Base-by-base conservation (phyloP, 495 filamentous ascomycete genomes). In the Penicillium roqueforti region DNA sequence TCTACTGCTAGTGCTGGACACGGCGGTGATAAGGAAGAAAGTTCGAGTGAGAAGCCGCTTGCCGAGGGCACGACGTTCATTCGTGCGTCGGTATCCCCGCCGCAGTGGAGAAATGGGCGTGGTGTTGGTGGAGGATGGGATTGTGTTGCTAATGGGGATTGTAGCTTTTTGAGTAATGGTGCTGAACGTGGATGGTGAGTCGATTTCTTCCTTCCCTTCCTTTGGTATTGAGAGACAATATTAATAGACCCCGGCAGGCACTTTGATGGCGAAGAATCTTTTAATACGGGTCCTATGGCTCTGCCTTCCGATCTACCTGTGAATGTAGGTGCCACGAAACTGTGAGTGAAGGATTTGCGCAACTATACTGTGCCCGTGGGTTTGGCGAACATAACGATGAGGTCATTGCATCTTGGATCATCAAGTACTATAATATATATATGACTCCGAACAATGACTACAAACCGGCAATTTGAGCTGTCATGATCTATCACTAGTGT, bases 111-210 rank as follows among this genome's bases (percentile, higher is more conserved):
- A 57, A 69, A 63, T 42, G 84, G 83, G 0, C 80, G 74, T n/a
- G 89, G 87, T 7, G 84, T 95, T 41, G 75, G 76, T 4, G 89
- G 90, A 51, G 87, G 86, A 11, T 98, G 93, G 93, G 77, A 85
- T 19, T 88, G 87, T 65, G 76, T 82, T 44, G 53, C 79, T 47
- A 92, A 95, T 74, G 87, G 89, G 9, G 89, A 96, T 68, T 96
- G 91, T 61, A 81, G 78, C 45, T 89, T 87, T 72, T 66, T 98
- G 62, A 79, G 76, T 26, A 76, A 76, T 37, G 93, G 93, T 5
- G 89, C 90, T 58, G 92, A 97, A 72, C 78, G 92, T 66, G 88
- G 88, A 57, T 97, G 91, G 91, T 92, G 61, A 77, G 88, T 83
- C 37, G 55, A 51, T 52, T 45, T 7, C 40, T 25, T 63, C 53